These are phyloP conservation scores for Calendula officinalis DNA, from an alignment of 129 eudicot genomes.

Conservation along the genomic window DNA sequence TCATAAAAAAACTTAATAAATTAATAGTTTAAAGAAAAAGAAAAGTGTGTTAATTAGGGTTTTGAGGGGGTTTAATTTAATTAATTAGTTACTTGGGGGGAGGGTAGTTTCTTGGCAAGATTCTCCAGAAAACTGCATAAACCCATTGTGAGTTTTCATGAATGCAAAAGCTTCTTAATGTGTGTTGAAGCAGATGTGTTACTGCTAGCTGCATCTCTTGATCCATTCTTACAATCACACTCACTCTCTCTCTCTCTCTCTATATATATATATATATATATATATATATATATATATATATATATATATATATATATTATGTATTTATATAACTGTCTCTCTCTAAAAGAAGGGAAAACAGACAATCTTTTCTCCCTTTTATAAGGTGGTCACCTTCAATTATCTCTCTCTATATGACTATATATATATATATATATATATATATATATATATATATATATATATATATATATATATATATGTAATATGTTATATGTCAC, in stretches of 20 bases:
- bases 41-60: neutral
- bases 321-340: neutral
- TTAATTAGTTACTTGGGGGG: slow-evolving; percentile 99
- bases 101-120: slow-evolving; percentile 96
- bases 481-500: neutral
- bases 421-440: neutral
- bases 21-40: neutral
- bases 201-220: slow-evolving; percentile 72
- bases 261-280: slow-evolving; percentile 20
- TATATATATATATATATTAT: neutral
- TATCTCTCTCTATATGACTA: neutral
- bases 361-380: slow-evolving; percentile 52
- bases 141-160: slow-evolving; percentile 98
- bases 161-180: slow-evolving; percentile 88
- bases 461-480: neutral
- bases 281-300: neutral
- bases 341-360: slow-evolving; percentile 38
- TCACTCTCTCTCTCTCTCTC: neutral
- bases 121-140: slow-evolving; percentile 99
- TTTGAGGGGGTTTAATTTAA: too few relatives aligned
- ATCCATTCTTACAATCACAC: slow-evolving; percentile 44
- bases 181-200: slow-evolving; percentile 98
- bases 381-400: slow-evolving; percentile 49
- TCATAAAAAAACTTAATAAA: neutral
- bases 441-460: neutral